Evolutionary conservation across 2,329 filamentous ascomycete species (phyloP).

Genomic region (Alternaria sp.): DNA sequence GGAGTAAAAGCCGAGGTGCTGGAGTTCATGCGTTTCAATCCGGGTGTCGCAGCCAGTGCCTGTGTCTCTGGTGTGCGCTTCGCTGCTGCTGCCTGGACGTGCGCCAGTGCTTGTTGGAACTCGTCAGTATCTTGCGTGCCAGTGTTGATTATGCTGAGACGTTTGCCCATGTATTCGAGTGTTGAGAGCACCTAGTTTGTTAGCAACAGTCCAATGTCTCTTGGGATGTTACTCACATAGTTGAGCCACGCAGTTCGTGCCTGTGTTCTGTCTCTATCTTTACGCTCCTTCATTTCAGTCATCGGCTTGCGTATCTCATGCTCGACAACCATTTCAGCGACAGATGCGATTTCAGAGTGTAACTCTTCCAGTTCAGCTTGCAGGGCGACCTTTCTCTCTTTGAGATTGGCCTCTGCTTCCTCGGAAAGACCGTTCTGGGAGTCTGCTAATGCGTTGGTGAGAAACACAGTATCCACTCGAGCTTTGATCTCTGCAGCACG

Average conservation of each 20-base stretch:
- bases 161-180: conserved; percentile 53
- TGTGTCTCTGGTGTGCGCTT: conserved; percentile 35
- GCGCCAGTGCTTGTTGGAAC: conserved; percentile 43
- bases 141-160: conserved; percentile 39
- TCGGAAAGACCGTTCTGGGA: conserved; percentile 14
- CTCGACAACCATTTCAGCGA: conserved; percentile 75
- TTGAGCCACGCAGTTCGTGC: conserved; percentile 53
- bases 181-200: conserved; percentile 47
- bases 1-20: conserved; percentile 39
- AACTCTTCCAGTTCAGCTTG: conserved; percentile 74
- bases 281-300: conserved; percentile 51
- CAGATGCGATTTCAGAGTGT: conserved; percentile 72
- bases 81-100: conserved; percentile 35
- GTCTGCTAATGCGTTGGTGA: conserved; percentile 49
- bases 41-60: conserved; percentile 22
- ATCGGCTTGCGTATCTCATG: conserved; percentile 72
- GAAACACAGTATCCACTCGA: conserved; percentile 62
- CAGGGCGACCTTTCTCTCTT: conserved; percentile 61
- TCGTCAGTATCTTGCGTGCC: conserved; percentile 38
- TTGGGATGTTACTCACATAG: conserved; percentile 45
- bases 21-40: conserved; percentile 34
- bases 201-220: background rate
- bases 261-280: conserved; percentile 44
- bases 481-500: conserved; percentile 53
- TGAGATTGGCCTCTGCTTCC: conserved; percentile 53